Percentiles rank a stretch among this genome's conserved stretches.
Conservation (phyloP, 1,284 basidiomycete genomes). For the Ganoderma multipileum region DNA sequence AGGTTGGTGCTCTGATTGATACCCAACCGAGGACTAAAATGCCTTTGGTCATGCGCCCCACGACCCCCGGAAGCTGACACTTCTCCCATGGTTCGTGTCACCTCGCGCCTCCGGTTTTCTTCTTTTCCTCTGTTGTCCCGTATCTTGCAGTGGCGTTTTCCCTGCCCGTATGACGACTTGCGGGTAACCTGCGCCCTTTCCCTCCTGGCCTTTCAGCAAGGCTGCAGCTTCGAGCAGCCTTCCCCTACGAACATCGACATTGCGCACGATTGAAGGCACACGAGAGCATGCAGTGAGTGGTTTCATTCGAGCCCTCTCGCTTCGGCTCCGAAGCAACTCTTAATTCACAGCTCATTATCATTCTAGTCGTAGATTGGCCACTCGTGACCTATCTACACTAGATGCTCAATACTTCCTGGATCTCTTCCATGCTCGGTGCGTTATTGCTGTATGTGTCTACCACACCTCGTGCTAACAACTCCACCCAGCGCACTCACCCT, state of each 20-base stretch:
- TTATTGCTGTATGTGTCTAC: not conserved
- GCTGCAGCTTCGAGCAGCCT: not conserved
- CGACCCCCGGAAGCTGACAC: not conserved
- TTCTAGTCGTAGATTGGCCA: slow-evolving; percentile 4
- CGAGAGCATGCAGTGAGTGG: not conserved
- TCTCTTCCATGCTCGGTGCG: slow-evolving; percentile 24
- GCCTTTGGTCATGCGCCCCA: not conserved
- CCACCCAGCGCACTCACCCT: slow-evolving; percentile 17
- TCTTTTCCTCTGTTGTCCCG: not conserved
- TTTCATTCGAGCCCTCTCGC: not conserved
- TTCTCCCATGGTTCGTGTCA: slow-evolving; percentile 1
- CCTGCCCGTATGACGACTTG: not conserved
- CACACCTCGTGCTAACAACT: not conserved
- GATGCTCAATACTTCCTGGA: slow-evolving; percentile 24
- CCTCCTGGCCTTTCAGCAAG: not conserved
- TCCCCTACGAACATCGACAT: not conserved
- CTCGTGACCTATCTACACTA: slow-evolving; percentile 19
- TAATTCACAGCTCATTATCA: not conserved
- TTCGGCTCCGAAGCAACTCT: not conserved
- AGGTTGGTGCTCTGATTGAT: not conserved
- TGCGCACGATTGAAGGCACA: not conserved
- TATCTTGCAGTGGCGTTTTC: not conserved
- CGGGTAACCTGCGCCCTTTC: not conserved
- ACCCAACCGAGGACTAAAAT: slow-evolving; percentile 1
- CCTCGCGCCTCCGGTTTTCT: not conserved